Percentiles rank a stretch among this genome's conserved stretches.
Evolutionary conservation across 257 asterid genomes (phyloP).

Genomic region (Nicotiana tomentosiformis): DNA sequence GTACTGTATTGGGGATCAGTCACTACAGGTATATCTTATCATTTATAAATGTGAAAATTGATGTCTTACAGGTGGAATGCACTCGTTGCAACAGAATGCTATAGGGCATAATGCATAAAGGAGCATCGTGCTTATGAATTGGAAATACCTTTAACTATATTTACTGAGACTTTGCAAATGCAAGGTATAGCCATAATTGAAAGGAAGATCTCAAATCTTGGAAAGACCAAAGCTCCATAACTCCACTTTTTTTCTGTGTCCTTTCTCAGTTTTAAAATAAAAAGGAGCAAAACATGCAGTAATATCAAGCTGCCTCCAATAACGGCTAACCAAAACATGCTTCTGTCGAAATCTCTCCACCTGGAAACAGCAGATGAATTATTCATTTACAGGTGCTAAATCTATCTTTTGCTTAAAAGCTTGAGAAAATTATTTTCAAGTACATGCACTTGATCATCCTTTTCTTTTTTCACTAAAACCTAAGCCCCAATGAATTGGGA

Average conservation of each 20-base stretch:
- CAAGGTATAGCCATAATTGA: slow-evolving; percentile 70
- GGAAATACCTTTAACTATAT: slow-evolving; percentile 60
- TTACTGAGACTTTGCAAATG: slow-evolving; percentile 63
- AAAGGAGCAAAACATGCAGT: slow-evolving; percentile 45
- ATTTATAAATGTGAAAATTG: background rate
- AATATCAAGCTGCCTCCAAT: slow-evolving; percentile 52
- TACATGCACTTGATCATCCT: background rate
- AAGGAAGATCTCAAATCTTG: slow-evolving; percentile 80
- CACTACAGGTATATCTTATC: background rate
- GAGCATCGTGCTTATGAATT: background rate
- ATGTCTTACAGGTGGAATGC: background rate
- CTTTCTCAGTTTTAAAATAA: slow-evolving; percentile 42
- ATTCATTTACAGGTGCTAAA: background rate
- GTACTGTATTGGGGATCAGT: background rate
- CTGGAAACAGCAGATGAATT: slow-evolving; percentile 26
- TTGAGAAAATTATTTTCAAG: background rate
- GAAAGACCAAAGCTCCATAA: slow-evolving; percentile 65
- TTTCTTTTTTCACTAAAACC: too few species aligned
- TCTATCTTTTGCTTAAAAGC: background rate
- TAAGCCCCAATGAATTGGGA: background rate
- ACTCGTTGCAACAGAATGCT: background rate
- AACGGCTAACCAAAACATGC: slow-evolving; percentile 83
- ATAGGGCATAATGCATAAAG: background rate
- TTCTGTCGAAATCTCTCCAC: slow-evolving; percentile 85
- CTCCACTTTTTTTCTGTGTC: slow-evolving; percentile 37